Conservation (phyloP, 2,329 filamentous ascomycete species). For the Xylariales sp. region DNA sequence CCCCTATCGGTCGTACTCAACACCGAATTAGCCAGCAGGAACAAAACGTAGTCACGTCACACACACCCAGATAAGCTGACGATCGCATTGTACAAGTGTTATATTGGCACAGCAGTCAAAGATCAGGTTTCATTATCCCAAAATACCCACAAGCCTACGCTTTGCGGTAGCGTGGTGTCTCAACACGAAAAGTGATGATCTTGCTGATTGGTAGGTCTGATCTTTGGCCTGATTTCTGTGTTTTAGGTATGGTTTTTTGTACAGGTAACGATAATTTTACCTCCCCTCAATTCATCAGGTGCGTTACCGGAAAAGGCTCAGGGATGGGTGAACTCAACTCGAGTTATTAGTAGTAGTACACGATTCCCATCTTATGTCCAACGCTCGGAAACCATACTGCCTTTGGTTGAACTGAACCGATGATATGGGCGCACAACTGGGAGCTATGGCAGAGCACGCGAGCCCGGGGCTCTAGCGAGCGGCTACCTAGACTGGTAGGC, state of each 20-base stretch:
- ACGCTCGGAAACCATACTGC: not conserved
- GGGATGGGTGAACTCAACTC: not conserved
- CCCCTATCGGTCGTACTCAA: not conserved
- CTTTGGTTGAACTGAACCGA: slow-evolving; percentile 5
- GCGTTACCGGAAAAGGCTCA: slow-evolving; percentile 1
- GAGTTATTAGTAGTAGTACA: slow-evolving; percentile 21
- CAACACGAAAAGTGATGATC: slow-evolving; percentile 2
- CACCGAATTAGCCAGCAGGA: not conserved
- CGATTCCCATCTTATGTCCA: slow-evolving; percentile 11
- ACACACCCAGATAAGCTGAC: not conserved
- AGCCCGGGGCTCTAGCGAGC: not conserved
- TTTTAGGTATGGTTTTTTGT: slow-evolving; percentile 14
- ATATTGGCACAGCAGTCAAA: slow-evolving; percentile 12
- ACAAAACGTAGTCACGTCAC: not conserved
- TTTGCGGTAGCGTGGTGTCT: not conserved
- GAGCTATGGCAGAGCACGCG: slow-evolving; percentile 2
- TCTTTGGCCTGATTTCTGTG: slow-evolving; percentile 9
- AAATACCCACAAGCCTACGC: not conserved
- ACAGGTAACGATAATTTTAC: slow-evolving; percentile 8
- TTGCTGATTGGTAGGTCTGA: not conserved
- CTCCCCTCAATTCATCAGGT: slow-evolving; percentile 7
- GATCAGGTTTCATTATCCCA: not conserved
- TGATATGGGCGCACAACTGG: slow-evolving; percentile 3
- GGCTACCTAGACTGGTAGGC: slow-evolving; percentile 15
- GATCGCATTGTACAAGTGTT: slow-evolving; percentile 8